Evolutionary conservation across 768 basidiomycete species (phyloP).

Genomic region (Pulveroboletus sp.): DNA sequence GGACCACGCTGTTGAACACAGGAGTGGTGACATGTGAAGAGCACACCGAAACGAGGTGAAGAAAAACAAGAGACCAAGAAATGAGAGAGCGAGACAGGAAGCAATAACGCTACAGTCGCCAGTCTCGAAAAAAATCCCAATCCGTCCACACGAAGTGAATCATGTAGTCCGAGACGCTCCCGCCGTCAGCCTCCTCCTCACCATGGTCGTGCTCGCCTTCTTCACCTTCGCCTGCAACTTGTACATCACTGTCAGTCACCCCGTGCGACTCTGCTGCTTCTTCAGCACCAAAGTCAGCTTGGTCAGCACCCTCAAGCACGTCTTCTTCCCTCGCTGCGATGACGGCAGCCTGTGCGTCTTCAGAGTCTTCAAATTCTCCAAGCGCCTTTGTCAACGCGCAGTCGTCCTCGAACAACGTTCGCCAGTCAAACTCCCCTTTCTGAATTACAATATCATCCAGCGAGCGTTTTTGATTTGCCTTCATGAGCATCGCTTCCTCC

Average conservation of each 20-base stretch:
- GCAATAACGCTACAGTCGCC: conserved; percentile 45
- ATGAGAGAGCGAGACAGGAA: background rate
- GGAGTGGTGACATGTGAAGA: conserved; percentile 6
- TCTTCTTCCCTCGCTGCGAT: conserved; percentile 72
- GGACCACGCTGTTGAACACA: background rate
- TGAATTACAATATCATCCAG: conserved; percentile 90
- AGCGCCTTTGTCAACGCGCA: conserved; percentile 66
- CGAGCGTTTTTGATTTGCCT: conserved; percentile 96
- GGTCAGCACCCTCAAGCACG: conserved; percentile 70
- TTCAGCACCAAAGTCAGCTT: conserved; percentile 71
- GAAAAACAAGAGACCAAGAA: background rate
- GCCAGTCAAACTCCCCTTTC: conserved; percentile 93
- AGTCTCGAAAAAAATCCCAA: conserved; percentile 67
- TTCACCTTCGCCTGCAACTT: conserved; percentile 34
- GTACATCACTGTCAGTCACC: conserved; percentile 25
- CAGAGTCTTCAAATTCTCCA: conserved; percentile 82
- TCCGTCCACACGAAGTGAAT: conserved; percentile 58
- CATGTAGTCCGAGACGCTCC: conserved; percentile 84
- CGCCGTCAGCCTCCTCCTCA: conserved; percentile 55
- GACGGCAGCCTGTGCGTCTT: conserved; percentile 78
- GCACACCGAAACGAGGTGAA: background rate
- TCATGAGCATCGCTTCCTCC: conserved; percentile 93
- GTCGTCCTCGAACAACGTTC: conserved; percentile 67
- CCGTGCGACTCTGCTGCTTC: conserved; percentile 24
- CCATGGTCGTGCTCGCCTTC: conserved; percentile 33